phyloP scores from a whole-genome alignment of 1,139 yeast species.

The Keqinozyma sinolaborantium region DNA sequence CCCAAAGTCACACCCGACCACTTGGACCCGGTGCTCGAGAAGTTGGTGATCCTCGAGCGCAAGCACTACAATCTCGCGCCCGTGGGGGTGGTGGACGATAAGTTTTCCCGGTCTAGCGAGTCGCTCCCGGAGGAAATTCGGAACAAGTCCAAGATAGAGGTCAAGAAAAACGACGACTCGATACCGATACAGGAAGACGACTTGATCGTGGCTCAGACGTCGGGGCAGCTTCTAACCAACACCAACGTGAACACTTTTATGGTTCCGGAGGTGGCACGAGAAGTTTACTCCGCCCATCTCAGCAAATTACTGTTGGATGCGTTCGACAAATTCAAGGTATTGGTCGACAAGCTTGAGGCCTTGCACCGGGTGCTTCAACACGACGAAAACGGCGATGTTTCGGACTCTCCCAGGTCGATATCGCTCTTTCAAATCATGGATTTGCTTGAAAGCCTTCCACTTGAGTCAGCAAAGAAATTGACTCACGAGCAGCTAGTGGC shows the following conservation, averaged over 20 bases:
- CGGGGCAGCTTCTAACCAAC: constrained; percentile 34
- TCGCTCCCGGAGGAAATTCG: constrained; percentile 21
- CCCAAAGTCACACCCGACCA: constrained; percentile 48
- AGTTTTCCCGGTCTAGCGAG: constrained; percentile 20
- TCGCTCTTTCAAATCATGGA: constrained; percentile 47
- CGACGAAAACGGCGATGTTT: constrained; percentile 33
- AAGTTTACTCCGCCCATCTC: constrained; percentile 25
- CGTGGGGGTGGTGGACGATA: constrained; percentile 35
- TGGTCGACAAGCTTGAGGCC: constrained; percentile 43
- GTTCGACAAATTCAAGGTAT: constrained; percentile 27
- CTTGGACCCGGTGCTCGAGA: constrained; percentile 15
- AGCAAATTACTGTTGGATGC: constrained; percentile 28
- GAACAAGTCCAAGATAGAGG: constrained; percentile 1
- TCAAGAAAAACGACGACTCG: constrained; percentile 3
- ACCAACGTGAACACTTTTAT: constrained; percentile 34
- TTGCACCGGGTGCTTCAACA: constrained; percentile 54
- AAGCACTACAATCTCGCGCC: constrained; percentile 36
- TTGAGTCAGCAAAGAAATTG: constrained; percentile 3
- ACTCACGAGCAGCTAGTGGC: not conserved
- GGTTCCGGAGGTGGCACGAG: constrained; percentile 35
- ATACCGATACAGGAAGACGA: constrained; percentile 18
- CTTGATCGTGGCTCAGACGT: constrained; percentile 34
- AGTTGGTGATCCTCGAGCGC: constrained; percentile 28
- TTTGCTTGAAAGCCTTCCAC: constrained; percentile 21
- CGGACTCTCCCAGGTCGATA: constrained; percentile 42